Evolutionary conservation across 192 early-diverging fungal species (phyloP), one percentile per base, ranked within the genome.

Genomic region (Entomortierella lignicola): DNA sequence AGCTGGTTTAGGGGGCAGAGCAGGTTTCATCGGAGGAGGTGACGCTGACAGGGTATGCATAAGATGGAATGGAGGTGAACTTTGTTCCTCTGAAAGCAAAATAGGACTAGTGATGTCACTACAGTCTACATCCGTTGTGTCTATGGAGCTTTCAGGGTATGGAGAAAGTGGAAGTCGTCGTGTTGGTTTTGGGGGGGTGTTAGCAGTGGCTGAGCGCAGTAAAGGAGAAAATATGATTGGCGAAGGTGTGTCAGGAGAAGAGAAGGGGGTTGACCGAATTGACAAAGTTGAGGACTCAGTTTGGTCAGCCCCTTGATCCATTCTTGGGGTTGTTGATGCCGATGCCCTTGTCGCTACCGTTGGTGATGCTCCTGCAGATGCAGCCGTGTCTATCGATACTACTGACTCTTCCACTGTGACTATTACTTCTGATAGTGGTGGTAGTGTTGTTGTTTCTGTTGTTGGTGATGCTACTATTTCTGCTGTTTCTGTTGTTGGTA

Each of bases 1-100:
- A 53, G 68, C 66, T 41, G 88, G 88, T 59, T 89, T 89, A 25
- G 87, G 85, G 42, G 87, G 87, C 59, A 86, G 26, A 30, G 67
- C 69, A 4, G 87, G 87, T 61, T 80, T 79, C 7, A 39, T 63
- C 2, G 57, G 69, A 25, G 63, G 81, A 21, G 50, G 26, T n/a
- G 63, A 41, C 30, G 67, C 56, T 15, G 53, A 44, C 8, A 37
- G 11, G 31, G 61, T 31, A 42, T 52, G 34, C 57, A 59, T 29
- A 30, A 65, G 39, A 25, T 32, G 11, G 37, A 61, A 60, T 31
- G 57, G 43, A 41, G 51, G 37, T 37, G 47, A 31, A 13, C 30
- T 26, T 6, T 17, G 26, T 21, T 13, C 17, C 15, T 39, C 21
- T n/a, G 44, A 34, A 7, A 50, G 34, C 7, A 27, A 27, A 2